Conservation (phyloP, 495 filamentous ascomycete genomes). For the Lentithecium fluviatile region DNA sequence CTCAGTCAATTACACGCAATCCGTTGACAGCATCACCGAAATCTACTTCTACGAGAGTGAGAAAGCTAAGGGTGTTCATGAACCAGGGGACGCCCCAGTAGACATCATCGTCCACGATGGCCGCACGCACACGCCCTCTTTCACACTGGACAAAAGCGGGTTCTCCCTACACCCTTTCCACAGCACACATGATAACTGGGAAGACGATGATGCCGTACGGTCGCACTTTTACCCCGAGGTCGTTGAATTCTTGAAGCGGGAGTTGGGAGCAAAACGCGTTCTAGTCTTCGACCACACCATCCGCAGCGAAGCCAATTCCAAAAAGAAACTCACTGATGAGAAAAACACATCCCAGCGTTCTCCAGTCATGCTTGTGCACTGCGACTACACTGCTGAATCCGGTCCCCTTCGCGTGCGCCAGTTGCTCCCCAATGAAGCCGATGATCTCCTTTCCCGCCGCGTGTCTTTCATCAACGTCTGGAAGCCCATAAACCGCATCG, state of each 20-base stretch:
- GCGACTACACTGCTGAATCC: slow-evolving; percentile 43
- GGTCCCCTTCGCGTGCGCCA: slow-evolving; percentile 40
- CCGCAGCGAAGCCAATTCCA: slow-evolving; percentile 36
- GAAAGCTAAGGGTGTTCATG: slow-evolving; percentile 35
- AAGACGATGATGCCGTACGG: slow-evolving; percentile 35
- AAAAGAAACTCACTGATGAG: slow-evolving; percentile 39
- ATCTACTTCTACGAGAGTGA: slow-evolving; percentile 42
- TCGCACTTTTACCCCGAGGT: slow-evolving; percentile 40
- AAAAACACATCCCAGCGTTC: slow-evolving; percentile 41
- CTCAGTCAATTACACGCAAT: slow-evolving; percentile 43
- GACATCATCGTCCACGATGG: slow-evolving; percentile 36
- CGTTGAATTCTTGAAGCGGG: slow-evolving; percentile 39
- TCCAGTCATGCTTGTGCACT: slow-evolving; percentile 42
- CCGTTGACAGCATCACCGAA: slow-evolving; percentile 36
- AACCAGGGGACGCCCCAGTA: slow-evolving; percentile 37
- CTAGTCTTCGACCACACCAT: slow-evolving; percentile 45
- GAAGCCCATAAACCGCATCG: slow-evolving; percentile 37
- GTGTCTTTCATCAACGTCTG: slow-evolving; percentile 44
- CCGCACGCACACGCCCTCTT: slow-evolving; percentile 32
- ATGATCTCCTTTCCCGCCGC: slow-evolving; percentile 35
- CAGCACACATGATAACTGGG: slow-evolving; percentile 34
- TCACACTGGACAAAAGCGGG: slow-evolving; percentile 39
- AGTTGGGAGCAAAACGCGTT: slow-evolving; percentile 37
- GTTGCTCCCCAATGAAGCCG: slow-evolving; percentile 38
- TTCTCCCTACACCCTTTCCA: slow-evolving; percentile 39